Evolutionary conservation across 805 yeast genomes (phyloP).

Genomic region (Blastobotrys attinorum): DNA sequence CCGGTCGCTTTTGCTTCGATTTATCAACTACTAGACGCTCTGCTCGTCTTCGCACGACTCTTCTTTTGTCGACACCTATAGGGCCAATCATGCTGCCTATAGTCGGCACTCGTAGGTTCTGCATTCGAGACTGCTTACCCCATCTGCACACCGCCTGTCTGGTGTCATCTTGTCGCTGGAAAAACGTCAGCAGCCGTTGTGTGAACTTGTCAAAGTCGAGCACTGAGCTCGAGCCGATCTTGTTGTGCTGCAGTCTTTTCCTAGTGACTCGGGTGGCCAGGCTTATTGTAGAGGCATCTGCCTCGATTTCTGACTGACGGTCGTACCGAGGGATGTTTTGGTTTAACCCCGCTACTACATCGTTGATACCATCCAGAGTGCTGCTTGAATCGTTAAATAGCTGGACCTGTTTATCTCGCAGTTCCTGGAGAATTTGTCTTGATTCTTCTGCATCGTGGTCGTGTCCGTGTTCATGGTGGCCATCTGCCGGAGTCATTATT

Average conservation of each 20-base stretch:
- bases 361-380: neutral
- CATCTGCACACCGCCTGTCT: neutral
- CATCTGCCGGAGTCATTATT: too few species aligned
- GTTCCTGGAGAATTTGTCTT: neutral
- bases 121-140: neutral
- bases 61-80: neutral
- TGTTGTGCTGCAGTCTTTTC: neutral
- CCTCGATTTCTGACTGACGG: neutral
- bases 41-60: neutral
- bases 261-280: neutral
- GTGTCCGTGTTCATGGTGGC: too few species aligned
- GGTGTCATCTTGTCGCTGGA: neutral
- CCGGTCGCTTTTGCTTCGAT: conserved; percentile 26
- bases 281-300: neutral
- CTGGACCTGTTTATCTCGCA: neutral
- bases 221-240: neutral
- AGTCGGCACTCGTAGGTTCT: neutral
- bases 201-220: neutral
- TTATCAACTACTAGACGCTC: neutral
- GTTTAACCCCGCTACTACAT: neutral
- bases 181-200: neutral
- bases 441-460: too few species aligned
- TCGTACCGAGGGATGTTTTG: neutral
- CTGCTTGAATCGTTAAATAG: neutral
- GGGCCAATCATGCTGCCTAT: neutral